Evolutionary conservation across 2,329 filamentous ascomycete species (phyloP), one percentile per base, ranked within the genome.

Genomic region (Coniochaeta sp.): DNA sequence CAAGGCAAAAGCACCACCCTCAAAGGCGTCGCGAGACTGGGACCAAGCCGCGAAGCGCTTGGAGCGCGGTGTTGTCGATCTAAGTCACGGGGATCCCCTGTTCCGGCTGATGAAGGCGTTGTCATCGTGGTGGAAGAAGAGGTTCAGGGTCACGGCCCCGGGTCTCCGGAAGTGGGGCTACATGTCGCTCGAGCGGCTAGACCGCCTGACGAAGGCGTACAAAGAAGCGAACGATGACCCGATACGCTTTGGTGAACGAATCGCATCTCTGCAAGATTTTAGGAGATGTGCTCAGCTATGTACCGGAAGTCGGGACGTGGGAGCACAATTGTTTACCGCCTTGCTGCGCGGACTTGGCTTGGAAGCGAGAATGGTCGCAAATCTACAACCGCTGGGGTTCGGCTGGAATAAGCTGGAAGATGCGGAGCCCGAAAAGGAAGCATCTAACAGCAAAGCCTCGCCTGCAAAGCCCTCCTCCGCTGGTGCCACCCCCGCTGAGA

Each of bases 161-260:
- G 91, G 90, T 0, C 69, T 98, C 24, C 83, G 93, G n/a, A 99
- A 98, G 75, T 82, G 85, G 70, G 95, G 95, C 0, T 98, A 98
- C 70, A 89, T 93, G 77, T 81, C 89, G 0, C 81, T 91, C n/a
- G 81, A 88, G 66, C 81, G 85, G 26, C 76, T 96, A 2, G 88
- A 91, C 65, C 83, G 87, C n/a, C 80, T 95, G 62, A 85, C 89
- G 7, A 86, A 88, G 34, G 87, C 84, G 0, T 91, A 89, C 71
- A 81, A 84, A 34, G 81, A 86, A 14, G 82, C 88, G 56, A 77
- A 79, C 0, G 77, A 85, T 60, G 82, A 95, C 65, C 73, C 80
- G 0, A 79, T 84, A 54, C 77, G 76, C 6, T 91, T 93, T 69
- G 93, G 93, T 1, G 95, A 98, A 74, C 81, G 84, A 14, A 83